A percentile compares a stretch with the other conserved stretches of the same genome.
Evolutionary conservation across 179 eudicot species (phyloP).

Genomic region (Silene noctiflora): DNA sequence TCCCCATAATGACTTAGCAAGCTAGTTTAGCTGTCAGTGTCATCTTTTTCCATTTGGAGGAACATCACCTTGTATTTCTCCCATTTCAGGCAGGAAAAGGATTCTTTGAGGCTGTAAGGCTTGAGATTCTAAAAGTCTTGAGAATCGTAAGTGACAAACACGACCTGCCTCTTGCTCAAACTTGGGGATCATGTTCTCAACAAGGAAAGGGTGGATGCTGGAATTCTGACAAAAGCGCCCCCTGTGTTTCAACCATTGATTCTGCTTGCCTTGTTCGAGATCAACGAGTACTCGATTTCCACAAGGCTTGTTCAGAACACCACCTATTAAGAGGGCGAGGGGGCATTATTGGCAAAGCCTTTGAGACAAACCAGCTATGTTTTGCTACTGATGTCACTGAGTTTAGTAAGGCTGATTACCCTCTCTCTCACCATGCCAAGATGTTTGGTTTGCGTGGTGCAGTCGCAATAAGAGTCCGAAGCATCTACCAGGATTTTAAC

Average conservation of each 20-base stretch:
- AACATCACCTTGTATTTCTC: not conserved
- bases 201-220: constrained; percentile 48
- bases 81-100: constrained; percentile 42
- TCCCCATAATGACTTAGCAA: not conserved
- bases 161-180: constrained; percentile 65
- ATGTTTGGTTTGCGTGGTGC: constrained; percentile 51
- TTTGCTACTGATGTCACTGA: constrained; percentile 56
- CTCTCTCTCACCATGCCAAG: constrained; percentile 73
- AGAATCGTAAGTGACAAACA: constrained; percentile 49
- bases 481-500: constrained; percentile 37
- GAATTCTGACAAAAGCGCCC: constrained; percentile 36
- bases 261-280: constrained; percentile 64
- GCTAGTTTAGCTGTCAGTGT: not conserved
- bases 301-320: constrained; percentile 65
- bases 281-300: constrained; percentile 48
- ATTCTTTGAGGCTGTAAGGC: constrained; percentile 34
- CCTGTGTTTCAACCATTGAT: constrained; percentile 54
- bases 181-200: constrained; percentile 69
- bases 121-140: constrained; percentile 44
- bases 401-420: constrained; percentile 62
- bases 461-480: constrained; percentile 52
- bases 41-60: not conserved
- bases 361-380: constrained; percentile 55
- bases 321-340: constrained; percentile 44
- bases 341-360: constrained; percentile 72